Evolutionary conservation across 345 rosid species (phyloP), one percentile per base, ranked within the genome.

Genomic region (Excoecaria cochinchinensis): DNA sequence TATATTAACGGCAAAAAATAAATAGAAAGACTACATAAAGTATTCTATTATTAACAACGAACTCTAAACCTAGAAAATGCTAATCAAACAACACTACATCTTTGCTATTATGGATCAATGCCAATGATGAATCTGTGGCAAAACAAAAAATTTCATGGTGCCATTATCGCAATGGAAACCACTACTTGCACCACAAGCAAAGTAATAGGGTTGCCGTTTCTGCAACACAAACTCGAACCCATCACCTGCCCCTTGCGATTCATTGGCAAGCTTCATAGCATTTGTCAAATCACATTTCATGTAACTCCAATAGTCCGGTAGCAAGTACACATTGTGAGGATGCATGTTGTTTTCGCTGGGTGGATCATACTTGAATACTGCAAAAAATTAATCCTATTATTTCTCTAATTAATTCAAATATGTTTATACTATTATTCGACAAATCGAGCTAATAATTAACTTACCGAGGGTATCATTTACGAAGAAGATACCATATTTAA

Each of bases 341-440:
- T 76, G 82, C 0, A 82, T 82, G 75, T 76, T 84, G 3, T 75
- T 82, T 24, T 71, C 13, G 39, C 80, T 87, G 4, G 95, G 94
- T 47, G 87, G 83, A 61, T 88, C 88, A 67, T 87, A 90, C 70
- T 89, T 93, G 87, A 93, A 93, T 40, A 91, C 97, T 94, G 85
- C 90, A 7, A 58, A 21, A 0, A 21, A 36, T 57, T 3, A 15
- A 48, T 8, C 1, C 14, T 3, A 13, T 44, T 5, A 36, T n/a
- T n/a, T 0, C 3, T 59, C 22, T 15, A 6, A 4, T 55, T 9
- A 19, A 10, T 21, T 53, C 0, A 40, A 55, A 0, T 68, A 16
- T 25, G 3, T 10, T n/a, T 17, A 1, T 3, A 51, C 6, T 5
- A 21, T 3, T 3, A 0, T 8, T 90, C 31, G 2, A 31, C 31